A percentile compares a stretch with the other conserved stretches of the same genome.
Conservation (phyloP, 225 moss, liverwort and hornwort genomes). For the Pseudisothecium myosuroides region DNA sequence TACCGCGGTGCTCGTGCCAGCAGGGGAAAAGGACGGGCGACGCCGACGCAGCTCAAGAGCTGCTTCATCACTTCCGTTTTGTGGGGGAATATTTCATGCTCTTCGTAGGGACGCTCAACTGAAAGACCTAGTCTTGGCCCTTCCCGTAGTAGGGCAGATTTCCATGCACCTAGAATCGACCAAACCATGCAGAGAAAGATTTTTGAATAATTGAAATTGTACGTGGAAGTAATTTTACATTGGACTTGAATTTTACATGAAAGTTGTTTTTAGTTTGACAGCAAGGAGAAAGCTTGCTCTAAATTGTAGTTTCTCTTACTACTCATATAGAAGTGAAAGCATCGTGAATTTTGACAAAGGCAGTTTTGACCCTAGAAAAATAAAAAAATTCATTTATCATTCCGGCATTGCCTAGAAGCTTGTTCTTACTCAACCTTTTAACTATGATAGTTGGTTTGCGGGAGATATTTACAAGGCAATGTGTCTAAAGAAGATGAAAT, state of each 20-base stretch:
- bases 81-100: too few relatives aligned
- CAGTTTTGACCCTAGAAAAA: accelerated
- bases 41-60: neutral
- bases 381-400: neutral
- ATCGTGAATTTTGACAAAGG: neutral
- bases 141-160: too few relatives aligned
- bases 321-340: neutral
- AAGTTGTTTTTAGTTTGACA: neutral
- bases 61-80: neutral
- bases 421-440: accelerated
- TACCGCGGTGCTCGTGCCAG: neutral
- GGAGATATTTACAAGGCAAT: neutral
- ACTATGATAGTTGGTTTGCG: accelerated
- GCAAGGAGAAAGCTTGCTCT: too few relatives aligned
- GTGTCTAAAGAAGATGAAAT: neutral
- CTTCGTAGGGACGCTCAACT: too few relatives aligned
- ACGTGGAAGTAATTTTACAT: neutral
- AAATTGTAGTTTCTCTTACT: neutral
- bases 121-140: neutral
- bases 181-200: neutral
- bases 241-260: neutral
- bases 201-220: neutral
- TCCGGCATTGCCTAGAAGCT: accelerated
- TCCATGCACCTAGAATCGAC: neutral
- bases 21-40: neutral